phyloP scores from a whole-genome alignment of 352 stramenopile genomes.

The Thraustotheca clavata region DNA sequence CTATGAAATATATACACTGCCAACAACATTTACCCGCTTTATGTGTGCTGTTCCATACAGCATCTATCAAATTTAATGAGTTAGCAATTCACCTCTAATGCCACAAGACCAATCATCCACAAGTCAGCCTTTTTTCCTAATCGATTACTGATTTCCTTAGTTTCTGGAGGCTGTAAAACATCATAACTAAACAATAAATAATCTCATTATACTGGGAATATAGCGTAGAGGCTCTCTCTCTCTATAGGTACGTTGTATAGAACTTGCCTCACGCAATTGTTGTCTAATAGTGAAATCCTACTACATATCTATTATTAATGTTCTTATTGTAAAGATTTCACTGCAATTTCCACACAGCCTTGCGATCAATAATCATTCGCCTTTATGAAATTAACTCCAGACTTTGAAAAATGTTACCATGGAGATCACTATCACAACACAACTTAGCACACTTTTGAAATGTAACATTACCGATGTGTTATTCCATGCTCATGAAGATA shows the following conservation, averaged over 20 bases:
- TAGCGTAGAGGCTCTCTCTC: constrained; percentile 25
- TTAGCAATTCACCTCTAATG: constrained; percentile 40
- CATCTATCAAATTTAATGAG: neutral
- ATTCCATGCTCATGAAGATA: constrained; percentile 43
- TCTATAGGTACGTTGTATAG: neutral
- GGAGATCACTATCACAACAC: neutral
- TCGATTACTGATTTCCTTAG: neutral
- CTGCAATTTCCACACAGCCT: constrained; percentile 10
- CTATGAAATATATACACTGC: neutral
- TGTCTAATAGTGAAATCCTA: constrained; percentile 35
- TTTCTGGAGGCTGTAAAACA: constrained; percentile 25
- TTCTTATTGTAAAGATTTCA: neutral
- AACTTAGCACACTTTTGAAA: neutral
- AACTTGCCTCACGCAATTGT: neutral
- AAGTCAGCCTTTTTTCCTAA: constrained; percentile 39
- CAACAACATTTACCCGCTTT: neutral
- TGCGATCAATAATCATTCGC: constrained; percentile 50
- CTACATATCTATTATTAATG: neutral
- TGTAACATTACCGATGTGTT: constrained; percentile 32
- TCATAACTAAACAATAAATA: constrained; percentile 24
- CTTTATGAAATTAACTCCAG: constrained; percentile 24
- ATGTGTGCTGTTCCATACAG: constrained; percentile 4
- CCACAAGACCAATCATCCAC: constrained; percentile 46
- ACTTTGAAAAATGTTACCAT: neutral
- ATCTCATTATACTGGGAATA: constrained; percentile 21